Evolutionary conservation across 176 grass and related monocot species (phyloP), one percentile per base, ranked within the genome.

Genomic region (Oryza glumipatula): DNA sequence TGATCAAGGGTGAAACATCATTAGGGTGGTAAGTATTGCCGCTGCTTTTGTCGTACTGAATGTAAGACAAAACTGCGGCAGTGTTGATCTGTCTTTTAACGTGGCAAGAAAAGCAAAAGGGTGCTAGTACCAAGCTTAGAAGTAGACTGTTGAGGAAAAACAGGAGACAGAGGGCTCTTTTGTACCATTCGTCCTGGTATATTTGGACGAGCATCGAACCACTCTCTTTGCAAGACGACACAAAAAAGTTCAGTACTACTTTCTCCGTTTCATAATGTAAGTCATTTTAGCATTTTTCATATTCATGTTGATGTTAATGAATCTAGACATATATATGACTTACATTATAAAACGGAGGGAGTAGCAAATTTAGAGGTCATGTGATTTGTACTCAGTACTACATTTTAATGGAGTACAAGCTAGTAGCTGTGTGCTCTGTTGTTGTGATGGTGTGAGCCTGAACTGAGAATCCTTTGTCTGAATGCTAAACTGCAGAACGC

Each of bases 401-500:
- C 28, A 30, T 30, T 30, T 30, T 30, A 30, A 30, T 30, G 28
- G 28, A 26, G 33, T 33, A 4, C n/a, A 60, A 43, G 13, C 41
- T 39, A 39, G 38, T 39, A 39, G 38, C 15, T 33, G 17, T 7
- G 6, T 35, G 7, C 15, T 63, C 14, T 26, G 26, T 26, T 71
- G 67, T 33, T 73, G 16, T 49, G 58, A 14, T 23, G 46, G 13
- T n/a, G 26, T 2, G 54, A 19, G 7, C 56, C 19, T 63, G 21
- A 63, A 14, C 19, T 23, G 17, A 60, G 65, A 23, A 1, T 5
- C 15, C 10, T 63, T 67, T 75, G 43, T 66, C 26, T 84, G 61
- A 13, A 76, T 26, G 43, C 69, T 81, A 3, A 46, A 71, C 22
- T 80, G 54, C 96, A 99, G 96, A 94, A 86, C 17, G 94, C 96